These are phyloP conservation scores for Adansonia grandidieri DNA, from an alignment of 441 rosid genomes.

Conservation along the genomic window DNA sequence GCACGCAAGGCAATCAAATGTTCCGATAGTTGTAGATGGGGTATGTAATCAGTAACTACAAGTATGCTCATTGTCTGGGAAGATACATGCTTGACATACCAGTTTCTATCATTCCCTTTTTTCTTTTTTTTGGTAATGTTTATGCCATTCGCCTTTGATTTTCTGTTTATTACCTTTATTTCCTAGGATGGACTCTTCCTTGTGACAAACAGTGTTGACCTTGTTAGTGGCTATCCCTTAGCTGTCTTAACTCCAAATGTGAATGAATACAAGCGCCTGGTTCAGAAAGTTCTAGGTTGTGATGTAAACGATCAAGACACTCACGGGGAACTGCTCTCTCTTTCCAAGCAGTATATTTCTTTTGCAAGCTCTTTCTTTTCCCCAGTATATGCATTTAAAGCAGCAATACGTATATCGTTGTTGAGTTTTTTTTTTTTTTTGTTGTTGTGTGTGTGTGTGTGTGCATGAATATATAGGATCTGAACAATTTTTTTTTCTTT, in stretches of 20 bases:
- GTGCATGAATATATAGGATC: not conserved
- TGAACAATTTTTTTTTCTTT: not conserved
- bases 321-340: conserved; percentile 59
- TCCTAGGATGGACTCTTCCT: conserved; percentile 88
- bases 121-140: not conserved
- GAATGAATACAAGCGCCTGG: conserved; percentile 87
- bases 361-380: not conserved
- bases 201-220: conserved; percentile 65
- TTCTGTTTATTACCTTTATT: conserved; percentile 24
- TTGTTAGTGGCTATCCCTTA: conserved; percentile 71
- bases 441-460: no score
- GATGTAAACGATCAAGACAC: conserved; percentile 70
- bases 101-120: not conserved
- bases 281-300: conserved; percentile 68
- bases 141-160: not conserved
- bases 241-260: conserved; percentile 93
- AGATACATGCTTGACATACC: conserved; percentile 2
- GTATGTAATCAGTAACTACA: conserved; percentile 42
- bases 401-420: not conserved
- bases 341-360: conserved; percentile 64
- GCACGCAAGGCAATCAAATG: conserved; percentile 68
- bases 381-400: not conserved
- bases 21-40: conserved; percentile 90
- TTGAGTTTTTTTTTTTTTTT: not conserved
- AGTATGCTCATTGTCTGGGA: conserved; percentile 7